A percentile compares a stretch with the other conserved stretches of the same genome.
phyloP scores from a whole-genome alignment of 345 rosid species.

The Sisymbrium irio region DNA sequence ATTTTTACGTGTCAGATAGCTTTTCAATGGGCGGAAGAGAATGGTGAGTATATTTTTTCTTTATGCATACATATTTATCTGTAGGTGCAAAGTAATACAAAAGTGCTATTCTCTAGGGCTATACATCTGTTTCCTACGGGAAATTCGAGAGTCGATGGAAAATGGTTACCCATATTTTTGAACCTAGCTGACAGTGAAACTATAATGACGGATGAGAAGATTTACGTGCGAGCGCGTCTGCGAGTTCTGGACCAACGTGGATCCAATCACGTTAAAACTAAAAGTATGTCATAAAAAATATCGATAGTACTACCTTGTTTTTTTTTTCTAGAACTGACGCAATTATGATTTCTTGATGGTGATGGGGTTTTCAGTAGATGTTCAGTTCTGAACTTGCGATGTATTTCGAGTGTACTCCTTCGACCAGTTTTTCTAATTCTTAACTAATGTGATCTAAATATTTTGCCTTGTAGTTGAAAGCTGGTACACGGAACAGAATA shows the following conservation, averaged over 20 bases:
- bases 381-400: no score
- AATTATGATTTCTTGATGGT: no score
- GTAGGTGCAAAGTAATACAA: neutral
- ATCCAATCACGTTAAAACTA: neutral
- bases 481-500: neutral
- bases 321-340: no score
- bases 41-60: neutral
- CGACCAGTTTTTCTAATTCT: no score
- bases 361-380: no score
- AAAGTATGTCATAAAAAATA: no score
- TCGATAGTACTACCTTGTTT: no score
- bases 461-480: neutral
- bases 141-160: neutral
- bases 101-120: neutral
- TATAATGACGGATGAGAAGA: neutral
- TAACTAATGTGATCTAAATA: no score
- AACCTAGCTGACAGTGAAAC: neutral
- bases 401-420: no score
- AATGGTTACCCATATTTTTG: neutral
- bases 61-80: neutral
- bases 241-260: neutral
- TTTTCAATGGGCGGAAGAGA: neutral
- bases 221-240: neutral
- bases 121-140: neutral
- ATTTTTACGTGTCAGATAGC: no score